These are phyloP conservation scores for Pinus tabuliformis DNA, from an alignment of 75 land plant genomes.

Conservation along the genomic window DNA sequence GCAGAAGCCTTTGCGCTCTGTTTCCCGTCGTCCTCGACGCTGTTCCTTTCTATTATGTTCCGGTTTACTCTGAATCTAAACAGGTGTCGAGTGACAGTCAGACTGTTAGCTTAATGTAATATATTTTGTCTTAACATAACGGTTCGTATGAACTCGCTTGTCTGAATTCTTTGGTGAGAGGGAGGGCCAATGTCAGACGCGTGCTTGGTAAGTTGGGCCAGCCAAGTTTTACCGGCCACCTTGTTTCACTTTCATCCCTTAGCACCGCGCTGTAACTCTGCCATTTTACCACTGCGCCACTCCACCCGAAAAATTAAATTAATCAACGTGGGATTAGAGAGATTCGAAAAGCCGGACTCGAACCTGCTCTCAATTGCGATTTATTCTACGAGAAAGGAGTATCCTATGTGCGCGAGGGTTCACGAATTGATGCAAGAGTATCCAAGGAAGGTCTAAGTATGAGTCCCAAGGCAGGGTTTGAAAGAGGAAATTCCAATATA, in stretches of 20 bases:
- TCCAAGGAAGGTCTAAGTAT: too few relatives aligned
- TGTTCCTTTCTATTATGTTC: neutral
- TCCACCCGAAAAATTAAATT: too few relatives aligned
- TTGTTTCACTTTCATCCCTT: neutral
- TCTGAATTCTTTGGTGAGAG: neutral
- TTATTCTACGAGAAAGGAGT: too few relatives aligned
- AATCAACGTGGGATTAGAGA: too few relatives aligned
- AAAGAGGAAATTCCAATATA: too few relatives aligned
- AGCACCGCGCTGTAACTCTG: too few relatives aligned
- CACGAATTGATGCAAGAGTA: too few relatives aligned
- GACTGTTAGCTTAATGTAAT: constrained; percentile 6
- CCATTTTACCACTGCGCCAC: too few relatives aligned
- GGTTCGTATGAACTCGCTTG: neutral
- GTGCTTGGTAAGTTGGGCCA: constrained; percentile 13
- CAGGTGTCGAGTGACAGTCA: neutral
- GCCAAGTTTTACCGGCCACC: neutral
- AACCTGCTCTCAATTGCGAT: too few relatives aligned
- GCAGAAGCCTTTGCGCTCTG: neutral
- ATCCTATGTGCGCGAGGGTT: too few relatives aligned
- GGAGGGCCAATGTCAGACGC: constrained; percentile 7
- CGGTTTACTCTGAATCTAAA: neutral
- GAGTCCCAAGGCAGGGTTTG: too few relatives aligned
- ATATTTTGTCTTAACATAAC: neutral
- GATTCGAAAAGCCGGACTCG: too few relatives aligned
- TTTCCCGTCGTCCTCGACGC: neutral